Conservation (phyloP, 495 filamentous ascomycete species). For the Rhypophila decipiens region DNA sequence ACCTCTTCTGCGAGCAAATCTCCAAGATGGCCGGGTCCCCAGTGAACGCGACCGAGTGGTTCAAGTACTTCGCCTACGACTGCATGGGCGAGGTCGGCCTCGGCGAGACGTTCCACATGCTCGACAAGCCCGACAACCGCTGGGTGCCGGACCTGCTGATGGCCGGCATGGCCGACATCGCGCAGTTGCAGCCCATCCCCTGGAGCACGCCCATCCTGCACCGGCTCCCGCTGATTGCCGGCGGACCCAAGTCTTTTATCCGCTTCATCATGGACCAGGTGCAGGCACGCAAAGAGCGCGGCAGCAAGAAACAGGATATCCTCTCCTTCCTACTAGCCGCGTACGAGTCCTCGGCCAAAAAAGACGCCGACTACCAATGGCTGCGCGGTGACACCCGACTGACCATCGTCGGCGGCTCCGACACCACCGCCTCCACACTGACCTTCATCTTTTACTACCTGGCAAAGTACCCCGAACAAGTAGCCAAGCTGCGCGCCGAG, state of each 20-base stretch:
- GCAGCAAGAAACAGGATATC: conserved; percentile 3
- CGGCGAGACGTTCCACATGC: conserved; percentile 8
- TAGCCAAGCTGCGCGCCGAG: conserved; percentile 5
- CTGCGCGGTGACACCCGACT: conserved; percentile 3
- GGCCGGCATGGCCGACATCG: conserved; percentile 9
- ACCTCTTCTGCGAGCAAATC: conserved; percentile 7
- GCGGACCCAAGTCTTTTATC: not conserved
- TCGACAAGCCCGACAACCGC: conserved; percentile 2
- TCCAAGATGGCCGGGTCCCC: not conserved
- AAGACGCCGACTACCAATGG: conserved; percentile 7
- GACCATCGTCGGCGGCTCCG: conserved; percentile 6
- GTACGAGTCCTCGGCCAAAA: conserved; percentile 2
- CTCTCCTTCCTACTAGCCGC: conserved; percentile 1
- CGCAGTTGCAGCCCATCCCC: conserved; percentile 7
- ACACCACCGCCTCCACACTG: conserved; percentile 4
- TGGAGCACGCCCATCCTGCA: conserved; percentile 9
- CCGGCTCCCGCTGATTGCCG: not conserved
- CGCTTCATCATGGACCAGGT: conserved; percentile 3
- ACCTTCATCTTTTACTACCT: conserved; percentile 11
- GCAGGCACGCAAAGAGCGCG: not conserved
- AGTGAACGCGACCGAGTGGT: conserved; percentile 2
- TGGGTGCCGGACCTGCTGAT: conserved; percentile 8
- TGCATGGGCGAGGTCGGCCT: conserved; percentile 5
- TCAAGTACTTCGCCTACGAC: conserved; percentile 10
- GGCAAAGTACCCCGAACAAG: conserved; percentile 7